Percentiles rank a stretch among this genome's conserved stretches.
phyloP scores from a whole-genome alignment of 257 asterid species.

The Schizonepeta tenuifolia region DNA sequence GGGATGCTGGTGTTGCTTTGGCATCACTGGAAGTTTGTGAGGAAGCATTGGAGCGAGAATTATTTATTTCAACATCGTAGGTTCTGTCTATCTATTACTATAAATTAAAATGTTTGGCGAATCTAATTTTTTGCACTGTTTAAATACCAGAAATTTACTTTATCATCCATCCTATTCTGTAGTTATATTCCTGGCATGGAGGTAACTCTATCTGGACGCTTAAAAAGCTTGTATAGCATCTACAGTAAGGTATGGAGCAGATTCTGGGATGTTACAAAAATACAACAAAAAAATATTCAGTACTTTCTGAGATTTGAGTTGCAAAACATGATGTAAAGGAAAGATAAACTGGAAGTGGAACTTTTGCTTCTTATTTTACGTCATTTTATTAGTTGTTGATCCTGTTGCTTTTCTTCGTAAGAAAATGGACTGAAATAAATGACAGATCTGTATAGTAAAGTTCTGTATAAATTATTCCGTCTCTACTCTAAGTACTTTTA shows the following conservation, averaged over 20 bases:
- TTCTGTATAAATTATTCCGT: conserved; percentile 20
- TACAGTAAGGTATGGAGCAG: conserved; percentile 72
- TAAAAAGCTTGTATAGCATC: conserved; percentile 91
- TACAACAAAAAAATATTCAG: not conserved
- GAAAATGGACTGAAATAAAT: not conserved
- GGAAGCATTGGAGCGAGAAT: conserved; percentile 93
- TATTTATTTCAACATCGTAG: conserved; percentile 92
- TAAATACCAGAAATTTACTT: conserved; percentile 18
- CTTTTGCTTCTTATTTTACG: not conserved
- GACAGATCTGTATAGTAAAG: not conserved
- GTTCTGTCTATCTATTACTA: conserved; percentile 40
- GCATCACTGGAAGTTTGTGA: conserved; percentile 92
- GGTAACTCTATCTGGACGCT: conserved; percentile 87
- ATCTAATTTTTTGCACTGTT: conserved; percentile 5
- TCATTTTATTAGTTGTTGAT: not conserved
- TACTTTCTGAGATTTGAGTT: conserved; percentile 27
- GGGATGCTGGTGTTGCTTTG: conserved; percentile 88
- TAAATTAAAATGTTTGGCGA: conserved; percentile 12
- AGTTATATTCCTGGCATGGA: conserved; percentile 99
- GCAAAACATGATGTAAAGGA: conserved; percentile 13
- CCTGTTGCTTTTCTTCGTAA: not conserved
- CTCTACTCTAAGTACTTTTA: conserved; percentile 26
- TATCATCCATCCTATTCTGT: conserved; percentile 40
- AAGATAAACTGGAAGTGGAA: conserved; percentile 19
- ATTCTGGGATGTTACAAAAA: conserved; percentile 16